Conservation (phyloP, 2,329 filamentous ascomycete species). For the Rhynchosporium graminicola region DNA sequence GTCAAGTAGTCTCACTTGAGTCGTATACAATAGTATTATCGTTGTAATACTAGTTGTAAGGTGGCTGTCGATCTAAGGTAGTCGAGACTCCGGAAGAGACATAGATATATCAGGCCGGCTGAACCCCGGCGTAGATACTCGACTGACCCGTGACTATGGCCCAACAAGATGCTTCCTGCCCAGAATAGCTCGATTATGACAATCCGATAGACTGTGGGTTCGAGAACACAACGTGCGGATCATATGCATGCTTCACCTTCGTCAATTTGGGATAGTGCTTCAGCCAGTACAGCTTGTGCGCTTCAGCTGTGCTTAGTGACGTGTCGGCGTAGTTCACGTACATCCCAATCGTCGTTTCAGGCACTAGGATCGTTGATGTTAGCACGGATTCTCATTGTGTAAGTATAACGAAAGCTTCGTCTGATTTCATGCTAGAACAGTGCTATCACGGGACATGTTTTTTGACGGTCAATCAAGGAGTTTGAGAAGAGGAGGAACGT, state of each 20-base stretch:
- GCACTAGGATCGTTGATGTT: not conserved
- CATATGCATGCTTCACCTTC: slow-evolving; percentile 24
- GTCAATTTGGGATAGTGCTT: slow-evolving; percentile 19
- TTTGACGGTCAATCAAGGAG: not conserved
- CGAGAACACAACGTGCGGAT: slow-evolving; percentile 23
- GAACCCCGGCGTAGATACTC: too few relatives aligned
- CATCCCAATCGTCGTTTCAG: slow-evolving; percentile 22
- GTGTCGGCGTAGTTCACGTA: slow-evolving; percentile 31
- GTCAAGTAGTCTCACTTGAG: too few relatives aligned
- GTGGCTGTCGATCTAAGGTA: too few relatives aligned
- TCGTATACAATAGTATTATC: too few relatives aligned
- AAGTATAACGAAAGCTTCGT: not conserved
- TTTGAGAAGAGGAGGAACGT: not conserved
- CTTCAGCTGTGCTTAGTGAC: slow-evolving; percentile 19
- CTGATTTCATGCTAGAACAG: not conserved
- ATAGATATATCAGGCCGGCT: too few relatives aligned
- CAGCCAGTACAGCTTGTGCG: slow-evolving; percentile 25
- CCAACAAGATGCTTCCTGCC: too few relatives aligned
- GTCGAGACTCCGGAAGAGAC: too few relatives aligned
- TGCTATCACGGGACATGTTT: not conserved
- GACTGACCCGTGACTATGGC: too few relatives aligned
- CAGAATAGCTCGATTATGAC: not conserved
- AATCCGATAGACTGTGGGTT: slow-evolving; percentile 26
- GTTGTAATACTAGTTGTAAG: too few relatives aligned
- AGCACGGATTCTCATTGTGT: not conserved